Evolutionary conservation across 192 early-diverging fungal species (phyloP), one percentile per base, ranked within the genome.

Genomic region (Coemansia asiatica): DNA sequence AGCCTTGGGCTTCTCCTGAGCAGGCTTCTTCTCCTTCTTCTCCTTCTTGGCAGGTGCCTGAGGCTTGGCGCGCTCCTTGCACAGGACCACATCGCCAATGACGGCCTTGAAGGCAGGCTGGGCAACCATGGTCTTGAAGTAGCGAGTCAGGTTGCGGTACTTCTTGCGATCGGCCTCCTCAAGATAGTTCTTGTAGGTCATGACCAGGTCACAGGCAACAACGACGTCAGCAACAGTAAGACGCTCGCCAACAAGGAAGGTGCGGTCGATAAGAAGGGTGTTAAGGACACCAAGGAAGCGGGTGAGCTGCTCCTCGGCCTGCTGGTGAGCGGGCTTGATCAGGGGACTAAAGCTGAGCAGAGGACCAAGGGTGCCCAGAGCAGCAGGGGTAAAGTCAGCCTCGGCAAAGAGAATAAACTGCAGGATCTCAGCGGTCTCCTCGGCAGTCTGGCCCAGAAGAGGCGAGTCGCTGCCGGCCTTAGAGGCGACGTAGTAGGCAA

Each of bases 221-320:
- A 84, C 66, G 69, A 97, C 89, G 80, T 98, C 96, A 60, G 96
- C 96, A 28, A 94, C 75, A 67, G 96, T 96, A 70, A 98, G 76
- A 68, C 83, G 84, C 84, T 98, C 96, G 64, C 93, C 96, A 61
- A 97, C 94, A 64, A 98, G 84, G 90, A 88, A 98, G 72, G 96
- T 98, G 82, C 88, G 87, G 86, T 82, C 83, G 56, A 90, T 64
- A 22, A 98, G 85, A 71, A 94, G 81, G 44, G 87, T 85, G 87
- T 98, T 89, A 33, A 98, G 83, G 25, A 82, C 87, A 60, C 60
- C 71, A 38, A 96, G 75, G 59, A 88, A 79, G 47, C 83, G 78
- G 81, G 85, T 80, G 66, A 85, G 19, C 47, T 88, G 82, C 77
- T 91, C 85, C 64, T 88, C 88, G 29, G 90, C 87, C 65, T 87